Base-by-base conservation (phyloP, 2,329 filamentous ascomycete genomes). In the Tricladium varicosporioides region DNA sequence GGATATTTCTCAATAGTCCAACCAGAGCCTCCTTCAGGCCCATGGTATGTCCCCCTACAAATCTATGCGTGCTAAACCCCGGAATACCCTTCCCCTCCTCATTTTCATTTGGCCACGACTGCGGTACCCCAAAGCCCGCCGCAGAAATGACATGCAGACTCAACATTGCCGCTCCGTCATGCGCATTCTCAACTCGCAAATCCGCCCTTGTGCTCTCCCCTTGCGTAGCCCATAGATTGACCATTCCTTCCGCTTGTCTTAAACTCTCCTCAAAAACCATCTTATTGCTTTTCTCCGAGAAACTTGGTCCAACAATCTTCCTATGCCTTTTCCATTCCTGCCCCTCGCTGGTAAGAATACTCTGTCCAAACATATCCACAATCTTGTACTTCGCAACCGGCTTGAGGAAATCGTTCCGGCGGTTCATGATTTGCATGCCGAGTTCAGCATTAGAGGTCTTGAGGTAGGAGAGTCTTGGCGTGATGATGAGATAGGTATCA, bases 91-190 rank as follows among this genome's bases (percentile, higher is more conserved):
- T 59, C 11, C 47, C 52, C 10, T 58, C 60, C 22, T 69, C 67
- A 53, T 73, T 71, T 64, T 81, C 76, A 59, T 78, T 75, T 5
- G 78, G 57, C 69, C 69, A 70, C 1, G 63, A 18, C n/a, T 69
- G 64, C 1, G 58, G 59, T 2, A 69, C 64, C 2, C 69, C 79
- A 65, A 83, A 82, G 2, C 79, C 80, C 51, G 79, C 79, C 40
- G 74, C 74, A 63, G 78, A 80, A 60, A 83, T 82, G 44, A 83
- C 75, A 66, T 81, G 77, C 36, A 83, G 67, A 54, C 75, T 78
- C 61, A 82, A 68, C 48, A 75, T 75, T 74, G 81, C 80, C 1
- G 77, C 74, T 54, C 79, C 76, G 19, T 63, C 61, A 2, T 74
- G 73, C 1, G 77, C 71, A 53, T 78, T 72, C 33, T 63, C 59